Percentiles rank a stretch among this genome's conserved stretches.
Conservation (phyloP, 1,284 basidiomycete genomes). For the Coniferiporia sulphurascens region DNA sequence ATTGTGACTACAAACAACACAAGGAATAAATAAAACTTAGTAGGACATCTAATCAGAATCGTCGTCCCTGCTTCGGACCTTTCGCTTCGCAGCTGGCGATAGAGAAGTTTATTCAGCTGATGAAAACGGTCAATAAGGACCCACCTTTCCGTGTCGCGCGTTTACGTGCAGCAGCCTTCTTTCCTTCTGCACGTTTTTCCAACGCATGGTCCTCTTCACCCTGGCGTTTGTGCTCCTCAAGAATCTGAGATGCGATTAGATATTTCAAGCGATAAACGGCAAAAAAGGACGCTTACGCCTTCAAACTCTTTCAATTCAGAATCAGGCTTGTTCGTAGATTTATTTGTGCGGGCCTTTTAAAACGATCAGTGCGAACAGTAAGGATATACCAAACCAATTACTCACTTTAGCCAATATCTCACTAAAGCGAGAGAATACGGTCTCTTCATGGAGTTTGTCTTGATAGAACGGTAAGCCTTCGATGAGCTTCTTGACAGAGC, state of each 20-base stretch:
- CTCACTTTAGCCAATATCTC: slow-evolving; percentile 81
- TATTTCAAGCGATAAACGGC: neutral
- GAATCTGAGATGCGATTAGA: slow-evolving; percentile 47
- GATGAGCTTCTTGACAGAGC: slow-evolving; percentile 93
- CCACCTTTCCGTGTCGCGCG: slow-evolving; percentile 43
- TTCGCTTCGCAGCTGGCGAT: slow-evolving; percentile 3
- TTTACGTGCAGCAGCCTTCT: slow-evolving; percentile 77
- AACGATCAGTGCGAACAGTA: slow-evolving; percentile 2
- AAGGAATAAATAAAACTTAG: neutral
- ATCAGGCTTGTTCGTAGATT: slow-evolving; percentile 86
- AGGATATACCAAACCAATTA: neutral
- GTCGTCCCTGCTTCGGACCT: slow-evolving; percentile 1
- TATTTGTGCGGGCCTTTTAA: slow-evolving; percentile 71
- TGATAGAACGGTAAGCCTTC: slow-evolving; percentile 90
- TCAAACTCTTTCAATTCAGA: slow-evolving; percentile 89
- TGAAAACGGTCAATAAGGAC: slow-evolving; percentile 11
- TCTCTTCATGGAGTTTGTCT: slow-evolving; percentile 90
- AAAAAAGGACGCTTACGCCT: slow-evolving; percentile 40
- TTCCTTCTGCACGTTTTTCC: slow-evolving; percentile 76
- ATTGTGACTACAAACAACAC: too few relatives aligned
- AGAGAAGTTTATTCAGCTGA: neutral
- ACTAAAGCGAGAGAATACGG: slow-evolving; percentile 79
- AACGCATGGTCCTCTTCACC: slow-evolving; percentile 90
- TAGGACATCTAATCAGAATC: slow-evolving; percentile 7
- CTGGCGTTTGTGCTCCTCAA: slow-evolving; percentile 78